Evolutionary conservation across 2,329 filamentous ascomycete species (phyloP).

Genomic region (Curvularia lunata): DNA sequence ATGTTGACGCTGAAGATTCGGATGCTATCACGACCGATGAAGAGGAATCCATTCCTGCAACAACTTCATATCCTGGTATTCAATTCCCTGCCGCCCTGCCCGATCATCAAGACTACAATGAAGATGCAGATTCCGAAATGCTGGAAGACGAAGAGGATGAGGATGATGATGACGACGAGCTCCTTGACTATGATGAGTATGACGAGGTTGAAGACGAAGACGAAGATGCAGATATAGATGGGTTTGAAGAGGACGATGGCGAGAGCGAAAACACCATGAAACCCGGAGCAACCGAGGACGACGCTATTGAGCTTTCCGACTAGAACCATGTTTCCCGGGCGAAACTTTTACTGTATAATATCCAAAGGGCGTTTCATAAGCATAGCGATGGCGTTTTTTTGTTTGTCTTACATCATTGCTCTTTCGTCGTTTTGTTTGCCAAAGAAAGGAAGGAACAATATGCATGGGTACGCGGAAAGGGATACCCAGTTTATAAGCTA

Average conservation of each 20-base stretch:
- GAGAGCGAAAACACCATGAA: constrained; percentile 6
- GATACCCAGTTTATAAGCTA: constrained; percentile 1
- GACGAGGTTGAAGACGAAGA: constrained; percentile 19
- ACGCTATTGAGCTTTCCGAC: constrained; percentile 46
- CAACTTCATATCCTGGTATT: not conserved
- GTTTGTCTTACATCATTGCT: not conserved
- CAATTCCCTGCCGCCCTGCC: constrained; percentile 5
- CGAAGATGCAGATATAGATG: constrained; percentile 17
- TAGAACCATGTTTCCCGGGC: constrained; percentile 10
- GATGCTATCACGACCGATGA: constrained; percentile 16
- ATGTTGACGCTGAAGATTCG: constrained; percentile 19
- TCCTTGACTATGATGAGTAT: constrained; percentile 9
- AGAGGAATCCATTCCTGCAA: constrained; percentile 18
- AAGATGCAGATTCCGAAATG: constrained; percentile 25
- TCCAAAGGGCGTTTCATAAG: not conserved
- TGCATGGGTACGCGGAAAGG: not conserved
- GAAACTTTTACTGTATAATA: not conserved
- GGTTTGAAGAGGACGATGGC: constrained; percentile 16
- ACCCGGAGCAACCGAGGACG: constrained; percentile 39
- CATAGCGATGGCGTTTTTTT: constrained; percentile 8
- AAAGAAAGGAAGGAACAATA: not conserved
- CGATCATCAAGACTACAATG: constrained; percentile 3
- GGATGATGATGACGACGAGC: constrained; percentile 12
- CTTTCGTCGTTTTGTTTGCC: not conserved
- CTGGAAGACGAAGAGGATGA: constrained; percentile 23